Conservation (phyloP, 1,139 yeast species). For the Geotrichum carabidarum region DNA sequence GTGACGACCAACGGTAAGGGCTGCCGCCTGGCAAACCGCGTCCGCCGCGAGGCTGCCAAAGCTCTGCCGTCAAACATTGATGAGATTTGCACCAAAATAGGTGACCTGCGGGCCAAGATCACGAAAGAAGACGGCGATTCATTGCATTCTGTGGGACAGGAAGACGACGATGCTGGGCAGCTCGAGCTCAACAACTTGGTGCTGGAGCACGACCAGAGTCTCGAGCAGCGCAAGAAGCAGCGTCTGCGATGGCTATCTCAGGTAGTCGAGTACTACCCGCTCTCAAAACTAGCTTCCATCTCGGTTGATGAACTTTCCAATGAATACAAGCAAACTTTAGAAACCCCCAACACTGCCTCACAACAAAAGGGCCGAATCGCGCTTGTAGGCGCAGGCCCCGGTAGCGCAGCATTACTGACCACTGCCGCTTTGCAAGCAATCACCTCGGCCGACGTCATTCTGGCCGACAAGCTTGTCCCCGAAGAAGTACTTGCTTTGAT, state of each 20-base stretch:
- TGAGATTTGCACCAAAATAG: constrained; percentile 62
- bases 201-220: constrained; percentile 52
- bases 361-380: constrained; percentile 53
- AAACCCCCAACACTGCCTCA: not conserved
- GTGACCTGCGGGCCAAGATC: constrained; percentile 55
- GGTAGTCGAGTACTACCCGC: constrained; percentile 85
- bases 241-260: constrained; percentile 84
- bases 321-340: constrained; percentile 34
- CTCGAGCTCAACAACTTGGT: constrained; percentile 57
- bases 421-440: constrained; percentile 81
- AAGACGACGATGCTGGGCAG: constrained; percentile 65
- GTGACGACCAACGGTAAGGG: constrained; percentile 88
- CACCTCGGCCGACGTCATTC: constrained; percentile 70
- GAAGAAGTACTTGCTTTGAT: constrained; percentile 76
- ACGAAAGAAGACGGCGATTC: constrained; percentile 47
- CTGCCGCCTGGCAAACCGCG: constrained; percentile 75
- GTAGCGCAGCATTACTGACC: constrained; percentile 75
- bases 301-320: constrained; percentile 53
- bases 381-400: constrained; percentile 92
- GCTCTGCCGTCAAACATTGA: constrained; percentile 67
- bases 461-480: constrained; percentile 92
- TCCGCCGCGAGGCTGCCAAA: constrained; percentile 66
- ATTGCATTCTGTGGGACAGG: constrained; percentile 45
- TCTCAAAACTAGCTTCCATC: constrained; percentile 54
- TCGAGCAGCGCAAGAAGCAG: constrained; percentile 47